Percentiles rank a stretch among this genome's conserved stretches.
These are phyloP conservation scores for Botryosphaeria dothidea DNA, from an alignment of 2,329 filamentous ascomycete genomes.

Conservation along the genomic window DNA sequence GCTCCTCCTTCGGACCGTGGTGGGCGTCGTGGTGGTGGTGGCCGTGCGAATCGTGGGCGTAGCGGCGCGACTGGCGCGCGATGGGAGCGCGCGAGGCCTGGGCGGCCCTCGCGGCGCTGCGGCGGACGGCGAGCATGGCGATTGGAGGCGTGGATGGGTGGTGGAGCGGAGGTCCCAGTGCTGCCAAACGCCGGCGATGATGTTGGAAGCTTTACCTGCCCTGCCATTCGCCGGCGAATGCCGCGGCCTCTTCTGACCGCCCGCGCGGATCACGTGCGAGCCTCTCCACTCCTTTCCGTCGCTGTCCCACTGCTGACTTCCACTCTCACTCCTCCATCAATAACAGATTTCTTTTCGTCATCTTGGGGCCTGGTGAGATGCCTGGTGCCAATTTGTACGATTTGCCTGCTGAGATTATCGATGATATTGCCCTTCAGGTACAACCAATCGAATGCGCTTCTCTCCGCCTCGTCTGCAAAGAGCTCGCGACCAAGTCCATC, in stretches of 20 bases:
- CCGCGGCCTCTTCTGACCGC: too few species aligned
- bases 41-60: constrained; percentile 35
- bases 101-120: constrained; percentile 45
- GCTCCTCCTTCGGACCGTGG: constrained; percentile 48
- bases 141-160: constrained; percentile 23
- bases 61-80: constrained; percentile 43
- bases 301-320: neutral
- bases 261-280: neutral
- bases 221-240: constrained; percentile 2
- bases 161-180: neutral
- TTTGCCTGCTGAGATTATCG: neutral
- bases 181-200: constrained; percentile 26
- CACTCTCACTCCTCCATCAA: neutral
- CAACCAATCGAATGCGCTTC: neutral
- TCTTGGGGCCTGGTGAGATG: neutral
- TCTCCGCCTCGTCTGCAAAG: neutral
- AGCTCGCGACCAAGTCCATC: neutral
- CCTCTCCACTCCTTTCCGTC: neutral
- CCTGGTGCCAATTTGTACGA: neutral
- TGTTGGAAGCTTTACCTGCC: constrained; percentile 24
- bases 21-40: constrained; percentile 33
- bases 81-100: constrained; percentile 38
- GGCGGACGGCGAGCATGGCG: constrained; percentile 48
- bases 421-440: neutral
- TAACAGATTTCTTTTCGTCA: neutral